These are phyloP conservation scores for Mallotus japonicus DNA, from an alignment of 441 rosid genomes.

Conservation along the genomic window DNA sequence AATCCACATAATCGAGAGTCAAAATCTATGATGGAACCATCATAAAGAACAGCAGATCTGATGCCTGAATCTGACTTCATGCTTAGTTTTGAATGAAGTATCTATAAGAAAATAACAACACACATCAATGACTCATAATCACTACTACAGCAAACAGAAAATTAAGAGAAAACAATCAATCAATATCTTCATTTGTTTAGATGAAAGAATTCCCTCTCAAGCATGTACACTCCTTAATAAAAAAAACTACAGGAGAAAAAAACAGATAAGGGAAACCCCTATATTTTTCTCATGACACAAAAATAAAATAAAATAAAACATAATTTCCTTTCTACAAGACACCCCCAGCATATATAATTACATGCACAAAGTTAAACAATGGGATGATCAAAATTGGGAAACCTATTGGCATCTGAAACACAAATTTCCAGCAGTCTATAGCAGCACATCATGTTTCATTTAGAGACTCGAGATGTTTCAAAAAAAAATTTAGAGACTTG, in stretches of 20 bases:
- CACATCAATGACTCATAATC: neutral
- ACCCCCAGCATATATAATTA: neutral
- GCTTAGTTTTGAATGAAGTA: slow-evolving; percentile 77
- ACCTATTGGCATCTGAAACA: neutral
- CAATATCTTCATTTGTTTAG: neutral
- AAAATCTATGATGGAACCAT: slow-evolving; percentile 75
- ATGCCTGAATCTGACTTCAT: slow-evolving; percentile 39
- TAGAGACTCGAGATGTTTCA: neutral
- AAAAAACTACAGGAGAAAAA: neutral
- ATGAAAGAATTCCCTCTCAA: neutral
- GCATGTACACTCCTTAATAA: neutral
- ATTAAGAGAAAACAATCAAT: neutral
- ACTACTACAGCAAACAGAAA: neutral
- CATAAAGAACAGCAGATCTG: slow-evolving; percentile 72
- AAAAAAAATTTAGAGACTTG: neutral
- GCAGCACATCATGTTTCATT: neutral
- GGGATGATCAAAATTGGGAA: neutral
- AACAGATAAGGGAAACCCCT: neutral
- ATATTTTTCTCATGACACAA: neutral
- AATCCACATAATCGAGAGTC: slow-evolving; percentile 65
- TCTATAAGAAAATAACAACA: slow-evolving; percentile 39
- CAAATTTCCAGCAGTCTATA: neutral
- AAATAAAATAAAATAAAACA: neutral
- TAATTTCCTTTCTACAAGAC: neutral
- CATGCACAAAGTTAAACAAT: neutral